Percentiles rank a stretch among this genome's conserved stretches.
Conservation (phyloP, 495 filamentous ascomycete genomes). For the Penicillium antarcticum region DNA sequence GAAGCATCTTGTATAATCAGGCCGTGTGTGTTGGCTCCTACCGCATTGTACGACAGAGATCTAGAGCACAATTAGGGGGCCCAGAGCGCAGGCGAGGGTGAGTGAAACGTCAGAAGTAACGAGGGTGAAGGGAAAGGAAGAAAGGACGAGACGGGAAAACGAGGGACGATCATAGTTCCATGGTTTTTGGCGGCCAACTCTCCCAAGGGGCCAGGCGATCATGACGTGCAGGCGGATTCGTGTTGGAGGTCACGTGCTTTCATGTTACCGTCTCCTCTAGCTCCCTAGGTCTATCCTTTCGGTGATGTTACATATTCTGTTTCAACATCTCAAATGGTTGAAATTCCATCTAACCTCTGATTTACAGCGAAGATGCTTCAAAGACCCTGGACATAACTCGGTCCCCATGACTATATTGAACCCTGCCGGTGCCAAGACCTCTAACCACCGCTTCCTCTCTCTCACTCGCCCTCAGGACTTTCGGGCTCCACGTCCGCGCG, state of each 20-base stretch:
- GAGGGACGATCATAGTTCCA: slow-evolving; percentile 21
- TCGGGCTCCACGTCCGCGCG: slow-evolving; percentile 25
- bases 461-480: slow-evolving; percentile 12
- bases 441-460: not conserved
- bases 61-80: not conserved
- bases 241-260: slow-evolving; percentile 2
- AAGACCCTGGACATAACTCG: not conserved
- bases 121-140: not conserved
- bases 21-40: slow-evolving; percentile 4
- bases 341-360: too few species aligned
- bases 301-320: too few species aligned
- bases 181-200: slow-evolving; percentile 6
- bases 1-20: slow-evolving; percentile 18
- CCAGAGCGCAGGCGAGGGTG: not conserved
- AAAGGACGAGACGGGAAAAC: slow-evolving; percentile 6
- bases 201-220: slow-evolving; percentile 8
- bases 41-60: slow-evolving; percentile 19
- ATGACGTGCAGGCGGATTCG: not conserved
- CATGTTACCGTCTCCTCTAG: not conserved
- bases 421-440: slow-evolving; percentile 16
- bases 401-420: not conserved
- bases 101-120: not conserved
- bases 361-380: too few species aligned
- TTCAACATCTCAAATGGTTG: too few species aligned
- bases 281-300: too few species aligned